Evolutionary conservation across 257 asterid species (phyloP).

Genomic region (Solanum arcanum): DNA sequence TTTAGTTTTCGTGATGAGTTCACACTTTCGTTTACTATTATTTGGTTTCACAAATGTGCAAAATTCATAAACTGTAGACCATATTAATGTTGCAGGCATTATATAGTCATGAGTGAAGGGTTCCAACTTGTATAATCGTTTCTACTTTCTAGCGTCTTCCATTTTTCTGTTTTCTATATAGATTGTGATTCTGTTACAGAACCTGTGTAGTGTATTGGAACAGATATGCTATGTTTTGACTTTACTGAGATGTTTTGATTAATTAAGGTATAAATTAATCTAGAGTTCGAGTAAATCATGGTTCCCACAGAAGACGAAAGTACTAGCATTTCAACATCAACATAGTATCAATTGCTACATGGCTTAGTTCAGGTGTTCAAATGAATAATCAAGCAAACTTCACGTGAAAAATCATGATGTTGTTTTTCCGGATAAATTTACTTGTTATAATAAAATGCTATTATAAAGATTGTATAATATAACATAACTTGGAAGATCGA

Average conservation of each 20-base stretch:
- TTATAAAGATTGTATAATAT: neutral
- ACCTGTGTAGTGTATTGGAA: neutral
- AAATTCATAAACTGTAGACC: slow-evolving; percentile 7
- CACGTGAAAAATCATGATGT: too few relatives aligned
- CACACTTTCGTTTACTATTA: neutral
- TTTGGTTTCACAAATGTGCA: neutral
- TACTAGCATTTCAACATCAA: neutral
- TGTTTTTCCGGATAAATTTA: neutral
- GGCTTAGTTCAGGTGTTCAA: neutral
- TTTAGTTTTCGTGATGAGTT: neutral
- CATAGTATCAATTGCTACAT: neutral
- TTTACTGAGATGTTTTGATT: neutral
- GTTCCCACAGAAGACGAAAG: neutral
- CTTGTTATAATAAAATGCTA: neutral
- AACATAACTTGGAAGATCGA: neutral
- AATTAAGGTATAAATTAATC: neutral
- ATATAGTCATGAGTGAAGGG: slow-evolving; percentile 18
- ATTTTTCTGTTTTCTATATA: neutral
- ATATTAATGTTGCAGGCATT: slow-evolving; percentile 17
- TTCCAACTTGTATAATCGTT: slow-evolving; percentile 9
- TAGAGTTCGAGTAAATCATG: neutral
- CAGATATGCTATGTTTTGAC: neutral
- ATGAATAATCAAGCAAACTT: neutral
- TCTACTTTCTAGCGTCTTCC: neutral
- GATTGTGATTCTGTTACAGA: neutral